Conservation (phyloP, 768 basidiomycete genomes). For the Lactarius quietus region DNA sequence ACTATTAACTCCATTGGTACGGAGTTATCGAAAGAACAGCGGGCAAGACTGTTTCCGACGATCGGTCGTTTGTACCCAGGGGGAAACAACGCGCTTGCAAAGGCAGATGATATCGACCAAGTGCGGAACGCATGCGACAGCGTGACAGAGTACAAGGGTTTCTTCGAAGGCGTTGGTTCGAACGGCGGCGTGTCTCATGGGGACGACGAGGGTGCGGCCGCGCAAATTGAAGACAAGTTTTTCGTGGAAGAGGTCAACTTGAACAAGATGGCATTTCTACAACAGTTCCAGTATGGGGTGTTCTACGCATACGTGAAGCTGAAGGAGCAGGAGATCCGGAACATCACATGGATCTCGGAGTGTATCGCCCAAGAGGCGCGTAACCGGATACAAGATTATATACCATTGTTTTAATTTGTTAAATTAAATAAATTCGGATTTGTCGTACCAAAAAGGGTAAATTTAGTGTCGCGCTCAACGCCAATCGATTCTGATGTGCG, state of each 20-base stretch:
- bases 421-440: neutral
- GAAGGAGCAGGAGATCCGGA: conserved; percentile 89
- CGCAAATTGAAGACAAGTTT: conserved; percentile 88
- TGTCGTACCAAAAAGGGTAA: neutral
- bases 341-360: conserved; percentile 92
- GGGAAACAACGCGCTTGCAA: conserved; percentile 90
- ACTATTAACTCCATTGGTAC: conserved; percentile 99
- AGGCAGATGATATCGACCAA: conserved; percentile 93
- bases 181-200: conserved; percentile 35
- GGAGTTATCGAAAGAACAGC: conserved; percentile 90
- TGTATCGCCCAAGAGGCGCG: conserved; percentile 97
- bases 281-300: conserved; percentile 93
- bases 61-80: conserved; percentile 93
- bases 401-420: conserved; percentile 71
- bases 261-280: conserved; percentile 93
- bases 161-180: conserved; percentile 60
- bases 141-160: conserved; percentile 84
- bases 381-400: conserved; percentile 93
- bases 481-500: neutral
- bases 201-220: conserved; percentile 43
- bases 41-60: conserved; percentile 89
- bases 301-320: conserved; percentile 91
- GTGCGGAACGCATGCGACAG: conserved; percentile 85
- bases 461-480: neutral
- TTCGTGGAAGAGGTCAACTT: conserved; percentile 90